Evolutionary conservation across 345 rosid species (phyloP), one percentile per base, ranked within the genome.

Genomic region (Gossypium mustelinum): DNA sequence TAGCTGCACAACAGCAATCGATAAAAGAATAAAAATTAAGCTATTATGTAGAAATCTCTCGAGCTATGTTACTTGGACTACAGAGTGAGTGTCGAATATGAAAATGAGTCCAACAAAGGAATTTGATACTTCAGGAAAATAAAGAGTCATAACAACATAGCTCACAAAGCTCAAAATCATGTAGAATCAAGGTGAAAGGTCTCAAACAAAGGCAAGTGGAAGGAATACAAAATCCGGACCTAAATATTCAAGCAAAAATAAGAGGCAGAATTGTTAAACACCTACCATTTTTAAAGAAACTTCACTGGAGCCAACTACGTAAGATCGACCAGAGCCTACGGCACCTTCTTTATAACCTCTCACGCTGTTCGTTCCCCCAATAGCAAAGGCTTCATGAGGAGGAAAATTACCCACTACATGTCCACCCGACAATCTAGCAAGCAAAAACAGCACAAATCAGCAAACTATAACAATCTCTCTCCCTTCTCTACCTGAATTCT

Each of bases 261-360:
- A 41, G 39, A 27, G 57, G 64, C n/a, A 52, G 25, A 27, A 51
- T 25, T 67, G 29, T 7, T 72, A n/a, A 76, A 56, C 25, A 75
- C 92, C 17, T 70, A 95, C 98, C 98, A 91, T 3, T 51, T 94
- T 98, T 83, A 95, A 88, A 70, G 97, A 89, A 72, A 87, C 83
- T 87, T 95, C 97, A 63, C 97, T 88, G 0, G 97, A 93, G 71
- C 98, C 94, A 75, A 91, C 93, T 45, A 84, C 85, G 81, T 89
- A 93, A 29, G 99, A 93, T 78, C 92, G 87, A 73, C 94, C 99
- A 79, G 99, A 93, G 70, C 94, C 98, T 76, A 91, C 94, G 12
- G 98, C 97, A 51, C 97, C 99, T 81, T 95, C 99, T 85, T 95
- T 94, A 71, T 95, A 95, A 67, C 98, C 99, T 85, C 98, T 91